Evolutionary conservation across 2,329 filamentous ascomycete genomes (phyloP), one percentile per base, ranked within the genome.

Genomic region (Hypoxylon sp.): DNA sequence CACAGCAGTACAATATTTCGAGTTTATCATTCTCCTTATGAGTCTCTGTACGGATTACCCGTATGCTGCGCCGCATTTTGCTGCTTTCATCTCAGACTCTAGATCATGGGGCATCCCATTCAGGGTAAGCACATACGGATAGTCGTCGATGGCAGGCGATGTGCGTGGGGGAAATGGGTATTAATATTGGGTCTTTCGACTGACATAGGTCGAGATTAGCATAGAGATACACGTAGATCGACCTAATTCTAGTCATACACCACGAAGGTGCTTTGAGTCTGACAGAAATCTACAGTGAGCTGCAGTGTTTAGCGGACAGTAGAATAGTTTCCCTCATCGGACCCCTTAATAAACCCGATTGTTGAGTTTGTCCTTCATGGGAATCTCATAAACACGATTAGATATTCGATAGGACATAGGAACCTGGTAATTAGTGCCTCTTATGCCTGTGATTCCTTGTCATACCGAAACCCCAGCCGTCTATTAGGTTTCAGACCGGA

Each of bases 371-470:
- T 27, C 3, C 25, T 27, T 5, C 25, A 27, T 5, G 25, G 5
- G 25, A 27, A 27, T 27, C 25, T 27, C 25, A 27, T 27, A 27
- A 27, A 27, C 5, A 27, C 25, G 25, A 27, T 27, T 27, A 27
- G 25, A 27, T 27, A 44, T 11, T 25, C 22, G 2, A 17, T n/a
- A 1, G 3, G 30, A 25, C 7, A 22, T n/a, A 10, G 17, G 40
- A n/a, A 13, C 25, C 25, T 27, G 25, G 5, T 27, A 30, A 42
- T n/a, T 64, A 48, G 33, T 59, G 64, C 44, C 51, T 67, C 56
- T 40, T 68, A n/a, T 63, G 61, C 53, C 74, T 68, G 46, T 73
- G 59, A 48, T 66, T 44, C 42, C 74, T 51, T 49, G 73, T 73
- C 73, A 75, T 67, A 30, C 66, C 63, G 59, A 68, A 61, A 48